Conservation (phyloP, 352 stramenopile genomes). For the Phytophthora pluvialis region DNA sequence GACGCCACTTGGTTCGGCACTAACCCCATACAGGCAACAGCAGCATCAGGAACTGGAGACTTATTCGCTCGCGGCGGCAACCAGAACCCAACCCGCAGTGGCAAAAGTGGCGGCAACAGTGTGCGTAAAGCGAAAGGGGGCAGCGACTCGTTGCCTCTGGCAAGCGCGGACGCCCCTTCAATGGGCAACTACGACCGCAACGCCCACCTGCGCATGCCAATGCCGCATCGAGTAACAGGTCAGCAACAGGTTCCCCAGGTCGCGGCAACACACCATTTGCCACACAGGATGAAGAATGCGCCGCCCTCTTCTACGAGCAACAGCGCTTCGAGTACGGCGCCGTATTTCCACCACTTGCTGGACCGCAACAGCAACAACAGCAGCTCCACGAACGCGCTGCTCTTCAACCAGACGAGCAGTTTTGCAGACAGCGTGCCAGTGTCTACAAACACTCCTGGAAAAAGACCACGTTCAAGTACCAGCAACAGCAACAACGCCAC, state of each 20-base stretch:
- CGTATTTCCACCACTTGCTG: constrained; percentile 45
- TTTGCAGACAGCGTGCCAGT: constrained; percentile 14
- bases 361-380: constrained; percentile 34
- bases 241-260: constrained; percentile 24
- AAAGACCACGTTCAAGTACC: constrained; percentile 32
- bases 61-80: constrained; percentile 21
- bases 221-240: constrained; percentile 28
- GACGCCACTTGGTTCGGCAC: constrained; percentile 24
- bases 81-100: constrained; percentile 19
- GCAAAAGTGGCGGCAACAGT: constrained; percentile 22
- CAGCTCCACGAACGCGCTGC: constrained; percentile 31
- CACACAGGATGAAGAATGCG: constrained; percentile 27
- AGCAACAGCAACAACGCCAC: constrained; percentile 14
- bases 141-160: constrained; percentile 7
- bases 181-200: constrained; percentile 74
- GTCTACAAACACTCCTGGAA: constrained; percentile 10
- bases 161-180: constrained; percentile 12
- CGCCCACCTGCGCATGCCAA: constrained; percentile 58
- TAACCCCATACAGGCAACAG: constrained; percentile 6
- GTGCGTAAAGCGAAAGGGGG: constrained; percentile 21
- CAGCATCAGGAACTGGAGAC: constrained; percentile 10
- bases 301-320: neutral
- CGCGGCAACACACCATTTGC: constrained; percentile 28
- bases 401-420: constrained; percentile 20
- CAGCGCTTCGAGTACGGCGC: constrained; percentile 2